A percentile compares a stretch with the other conserved stretches of the same genome.
phyloP scores from a whole-genome alignment of 2,329 filamentous ascomycete species.

The Fonsecaea pedrosoi region DNA sequence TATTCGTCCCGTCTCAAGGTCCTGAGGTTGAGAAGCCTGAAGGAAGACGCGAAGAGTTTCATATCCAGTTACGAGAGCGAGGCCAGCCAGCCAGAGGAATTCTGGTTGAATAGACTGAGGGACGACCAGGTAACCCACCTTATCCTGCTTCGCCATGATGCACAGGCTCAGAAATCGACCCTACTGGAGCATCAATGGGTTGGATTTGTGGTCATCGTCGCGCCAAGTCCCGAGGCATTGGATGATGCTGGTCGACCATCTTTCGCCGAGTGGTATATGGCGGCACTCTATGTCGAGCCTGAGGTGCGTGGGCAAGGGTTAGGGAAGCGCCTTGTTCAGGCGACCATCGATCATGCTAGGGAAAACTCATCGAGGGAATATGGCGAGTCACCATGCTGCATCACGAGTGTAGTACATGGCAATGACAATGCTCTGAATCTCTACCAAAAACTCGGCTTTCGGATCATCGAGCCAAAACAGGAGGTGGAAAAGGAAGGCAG shows the following conservation, averaged over 20 bases:
- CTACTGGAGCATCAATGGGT: slow-evolving; percentile 41
- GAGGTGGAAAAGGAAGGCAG: slow-evolving; percentile 31
- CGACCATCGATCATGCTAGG: slow-evolving; percentile 28
- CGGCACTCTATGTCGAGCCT: slow-evolving; percentile 27
- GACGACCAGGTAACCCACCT: slow-evolving; percentile 42
- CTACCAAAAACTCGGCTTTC: slow-evolving; percentile 35
- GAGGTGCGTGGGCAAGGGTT: slow-evolving; percentile 31
- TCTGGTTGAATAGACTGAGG: slow-evolving; percentile 43
- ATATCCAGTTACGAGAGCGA: slow-evolving; percentile 44
- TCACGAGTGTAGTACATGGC: slow-evolving; percentile 26
- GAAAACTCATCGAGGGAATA: slow-evolving; percentile 1
- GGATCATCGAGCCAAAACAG: slow-evolving; percentile 25
- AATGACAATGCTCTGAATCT: slow-evolving; percentile 34
- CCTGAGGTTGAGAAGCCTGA: slow-evolving; percentile 42
- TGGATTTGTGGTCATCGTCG: slow-evolving; percentile 44
- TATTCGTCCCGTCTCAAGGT: slow-evolving; percentile 33
- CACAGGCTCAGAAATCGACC: background rate
- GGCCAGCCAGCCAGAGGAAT: slow-evolving; percentile 38
- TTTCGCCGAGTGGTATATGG: slow-evolving; percentile 26
- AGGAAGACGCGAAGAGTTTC: slow-evolving; percentile 43
- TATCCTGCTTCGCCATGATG: slow-evolving; percentile 36
- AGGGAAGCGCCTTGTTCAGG: slow-evolving; percentile 30
- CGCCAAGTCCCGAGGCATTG: slow-evolving; percentile 29
- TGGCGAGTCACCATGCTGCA: slow-evolving; percentile 11
- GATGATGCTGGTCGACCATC: background rate